These are phyloP conservation scores for Spencermartinsiella ligniputridi DNA, from an alignment of 1,139 yeast genomes.

Conservation along the genomic window DNA sequence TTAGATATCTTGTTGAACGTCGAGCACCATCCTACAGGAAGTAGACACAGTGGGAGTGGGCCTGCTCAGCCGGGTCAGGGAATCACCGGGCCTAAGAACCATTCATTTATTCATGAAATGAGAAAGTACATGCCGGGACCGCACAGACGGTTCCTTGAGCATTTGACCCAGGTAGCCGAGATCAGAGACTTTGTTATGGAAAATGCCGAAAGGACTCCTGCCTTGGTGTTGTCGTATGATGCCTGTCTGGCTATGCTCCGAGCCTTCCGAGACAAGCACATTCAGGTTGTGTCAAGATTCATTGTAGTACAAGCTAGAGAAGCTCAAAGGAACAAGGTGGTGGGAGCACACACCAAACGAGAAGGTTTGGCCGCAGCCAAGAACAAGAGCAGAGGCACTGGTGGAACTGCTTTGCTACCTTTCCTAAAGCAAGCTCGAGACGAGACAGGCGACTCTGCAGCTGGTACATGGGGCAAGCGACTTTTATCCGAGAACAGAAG, in stretches of 20 bases:
- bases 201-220: conserved; percentile 43
- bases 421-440: conserved; percentile 93
- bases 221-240: conserved; percentile 70
- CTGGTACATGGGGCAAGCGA: conserved; percentile 83
- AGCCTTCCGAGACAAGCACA: conserved; percentile 85
- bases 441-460: conserved; percentile 90
- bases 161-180: conserved; percentile 51
- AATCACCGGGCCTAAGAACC: conserved; percentile 31
- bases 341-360: conserved; percentile 27
- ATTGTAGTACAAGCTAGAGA: conserved; percentile 67
- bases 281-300: conserved; percentile 85
- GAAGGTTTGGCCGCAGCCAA: conserved; percentile 39
- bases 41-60: conserved; percentile 20
- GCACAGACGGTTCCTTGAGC: conserved; percentile 68
- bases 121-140: conserved; percentile 82
- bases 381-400: conserved; percentile 75
- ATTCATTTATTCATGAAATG: conserved; percentile 79
- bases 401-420: conserved; percentile 88
- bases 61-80: conserved; percentile 15
- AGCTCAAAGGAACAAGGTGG: conserved; percentile 26
- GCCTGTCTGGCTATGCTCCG: conserved; percentile 89
- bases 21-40: conserved; percentile 73
- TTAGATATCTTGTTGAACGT: conserved; percentile 73
- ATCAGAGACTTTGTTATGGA: conserved; percentile 60
- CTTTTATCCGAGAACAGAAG: conserved; percentile 49